Base-by-base conservation (phyloP, 306 rosid genomes). In the Dalbergia cultrata region DNA sequence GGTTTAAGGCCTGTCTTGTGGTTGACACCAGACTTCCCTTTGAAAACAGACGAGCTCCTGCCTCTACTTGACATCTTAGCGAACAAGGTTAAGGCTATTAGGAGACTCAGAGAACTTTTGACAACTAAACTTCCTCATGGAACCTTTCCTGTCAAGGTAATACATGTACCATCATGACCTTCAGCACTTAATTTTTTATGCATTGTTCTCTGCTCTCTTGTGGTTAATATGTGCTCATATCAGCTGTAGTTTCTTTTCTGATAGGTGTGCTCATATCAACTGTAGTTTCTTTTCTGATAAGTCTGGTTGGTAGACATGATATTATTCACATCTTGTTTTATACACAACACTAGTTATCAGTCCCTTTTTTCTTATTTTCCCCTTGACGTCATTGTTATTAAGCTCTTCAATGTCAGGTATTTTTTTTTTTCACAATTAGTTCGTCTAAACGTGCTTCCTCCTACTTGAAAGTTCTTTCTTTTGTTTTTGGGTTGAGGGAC, bases 1-100 rank as follows among this genome's bases (percentile, higher is more conserved):
- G 99, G 99, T 52, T 81, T 96, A 83, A 92, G 99, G 86, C 99
- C 99, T 76, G 98, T 92, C 19, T 84, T 96, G 89, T 96, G 99
- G 99, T 83, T 96, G 91, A 96, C 99, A 67, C 97, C 89, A 3
- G 98, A 96, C 80, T 96, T 96, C 77, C 97, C 98, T 45, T 86
- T 96, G 84, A 93, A 93, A 89, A 92, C 97, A 50, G 99, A 96
- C 39, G 99, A 96, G 83, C 98, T 96, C 74, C 92, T 96, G 70
- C 99, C 99, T 19, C 59, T 96, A 74, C 94, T 96, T 65, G 99
- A 96, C 85, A 96, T 96, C 87, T 87, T 96, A 81, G 98, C 98
- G 16, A 93, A 93, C 91, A 96, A 96, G 89, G 97, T 96, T 78
- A 96, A 96, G 92, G 99, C 99, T 67, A 85, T 96, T 70, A 85